These are phyloP conservation scores for Magnolia changhungtana DNA, from an alignment of 164 flowering plant genomes.

Conservation along the genomic window DNA sequence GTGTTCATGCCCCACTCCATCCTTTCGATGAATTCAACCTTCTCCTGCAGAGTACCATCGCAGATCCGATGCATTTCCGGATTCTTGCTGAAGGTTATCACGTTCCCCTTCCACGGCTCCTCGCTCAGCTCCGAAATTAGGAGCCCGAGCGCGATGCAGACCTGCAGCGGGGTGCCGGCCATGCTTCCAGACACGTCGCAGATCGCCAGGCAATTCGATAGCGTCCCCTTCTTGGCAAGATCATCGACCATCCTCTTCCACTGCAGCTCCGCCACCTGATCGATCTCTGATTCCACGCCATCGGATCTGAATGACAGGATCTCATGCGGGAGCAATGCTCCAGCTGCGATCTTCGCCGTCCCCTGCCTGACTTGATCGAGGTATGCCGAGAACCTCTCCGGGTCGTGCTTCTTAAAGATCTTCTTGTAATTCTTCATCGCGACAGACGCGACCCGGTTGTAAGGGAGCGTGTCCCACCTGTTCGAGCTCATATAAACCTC, in stretches of 20 bases:
- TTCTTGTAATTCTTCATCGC: slow-evolving; percentile 54
- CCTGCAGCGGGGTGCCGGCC: slow-evolving; percentile 29
- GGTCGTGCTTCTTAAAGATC: slow-evolving; percentile 39
- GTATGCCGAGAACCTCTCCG: slow-evolving; percentile 27
- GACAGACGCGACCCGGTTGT: slow-evolving; percentile 45
- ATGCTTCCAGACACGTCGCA: slow-evolving; percentile 37
- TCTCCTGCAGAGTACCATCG: slow-evolving; percentile 18
- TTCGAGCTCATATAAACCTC: slow-evolving; percentile 45
- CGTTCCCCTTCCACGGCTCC: slow-evolving; percentile 35
- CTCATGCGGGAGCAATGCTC: slow-evolving; percentile 56
- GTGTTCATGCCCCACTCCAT: slow-evolving; percentile 36
- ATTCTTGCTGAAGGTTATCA: slow-evolving; percentile 27
- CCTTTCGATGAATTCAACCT: slow-evolving; percentile 8
- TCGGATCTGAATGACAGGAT: slow-evolving; percentile 17
- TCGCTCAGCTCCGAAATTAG: slow-evolving; percentile 28
- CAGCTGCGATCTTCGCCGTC: slow-evolving; percentile 47
- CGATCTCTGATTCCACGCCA: slow-evolving; percentile 7
- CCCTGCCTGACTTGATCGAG: slow-evolving; percentile 34
- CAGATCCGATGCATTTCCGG: slow-evolving; percentile 26
- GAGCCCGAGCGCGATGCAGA: slow-evolving; percentile 29
- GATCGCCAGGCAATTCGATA: slow-evolving; percentile 29
- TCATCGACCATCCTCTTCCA: slow-evolving; percentile 50
- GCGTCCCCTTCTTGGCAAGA: slow-evolving; percentile 24
- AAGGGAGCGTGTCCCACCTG: slow-evolving; percentile 41
- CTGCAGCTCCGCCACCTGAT: slow-evolving; percentile 44